These are phyloP conservation scores for Hyaloperonospora arabidopsidis DNA, from an alignment of 352 stramenopile genomes.

Conservation along the genomic window DNA sequence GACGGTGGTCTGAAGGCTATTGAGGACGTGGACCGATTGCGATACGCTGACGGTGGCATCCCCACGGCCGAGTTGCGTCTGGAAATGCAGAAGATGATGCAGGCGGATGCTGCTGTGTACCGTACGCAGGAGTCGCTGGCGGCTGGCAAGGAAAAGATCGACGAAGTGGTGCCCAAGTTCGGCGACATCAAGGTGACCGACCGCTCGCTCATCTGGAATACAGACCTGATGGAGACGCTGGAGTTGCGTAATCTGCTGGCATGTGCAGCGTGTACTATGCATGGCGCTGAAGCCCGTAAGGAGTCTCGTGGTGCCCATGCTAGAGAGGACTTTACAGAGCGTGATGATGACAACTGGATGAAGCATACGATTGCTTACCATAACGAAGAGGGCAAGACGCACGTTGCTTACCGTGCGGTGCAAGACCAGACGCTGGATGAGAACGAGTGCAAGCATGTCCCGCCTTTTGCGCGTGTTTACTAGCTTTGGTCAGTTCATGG, in stretches of 20 bases:
- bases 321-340: conserved; percentile 91
- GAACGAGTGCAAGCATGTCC: conserved; percentile 90
- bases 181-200: conserved; percentile 91
- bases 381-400: conserved; percentile 85
- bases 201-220: conserved; percentile 96
- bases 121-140: conserved; percentile 56
- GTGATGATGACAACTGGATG: conserved; percentile 95
- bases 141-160: conserved; percentile 81
- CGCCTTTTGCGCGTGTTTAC: conserved; percentile 93
- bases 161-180: conserved; percentile 87
- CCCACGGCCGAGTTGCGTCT: conserved; percentile 82
- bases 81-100: conserved; percentile 59
- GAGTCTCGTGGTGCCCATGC: conserved; percentile 94
- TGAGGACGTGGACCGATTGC: conserved; percentile 83
- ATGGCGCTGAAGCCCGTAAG: conserved; percentile 90
- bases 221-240: conserved; percentile 94
- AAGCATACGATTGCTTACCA: conserved; percentile 95
- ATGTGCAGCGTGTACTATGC: conserved; percentile 92
- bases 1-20: conserved; percentile 85
- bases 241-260: conserved; percentile 91
- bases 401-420: conserved; percentile 87
- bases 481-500: conserved; percentile 34
- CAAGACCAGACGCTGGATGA: conserved; percentile 94
- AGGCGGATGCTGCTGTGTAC: conserved; percentile 46
- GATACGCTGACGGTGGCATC: conserved; percentile 77